Percentiles rank a stretch among this genome's conserved stretches.
Conservation (phyloP, 2,329 filamentous ascomycete species). For the Fusarium coffeatum region DNA sequence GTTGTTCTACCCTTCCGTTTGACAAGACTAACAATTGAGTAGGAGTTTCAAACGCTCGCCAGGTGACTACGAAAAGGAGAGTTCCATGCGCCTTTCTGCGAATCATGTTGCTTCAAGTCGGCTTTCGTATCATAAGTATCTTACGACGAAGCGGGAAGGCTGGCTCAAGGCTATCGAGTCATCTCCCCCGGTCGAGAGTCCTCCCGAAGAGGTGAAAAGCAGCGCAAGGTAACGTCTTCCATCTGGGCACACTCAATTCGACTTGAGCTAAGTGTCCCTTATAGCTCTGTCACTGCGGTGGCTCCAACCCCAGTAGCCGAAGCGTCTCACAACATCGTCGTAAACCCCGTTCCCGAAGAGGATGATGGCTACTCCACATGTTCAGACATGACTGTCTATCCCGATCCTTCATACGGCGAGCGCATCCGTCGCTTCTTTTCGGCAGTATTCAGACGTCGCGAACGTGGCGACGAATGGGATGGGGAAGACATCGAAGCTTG, state of each 20-base stretch:
- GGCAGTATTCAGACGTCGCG: background rate
- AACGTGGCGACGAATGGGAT: background rate
- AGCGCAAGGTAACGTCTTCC: background rate
- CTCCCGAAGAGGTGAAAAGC: background rate
- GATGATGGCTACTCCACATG: background rate
- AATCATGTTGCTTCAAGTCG: background rate
- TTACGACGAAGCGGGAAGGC: accelerated
- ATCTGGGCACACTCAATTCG: accelerated
- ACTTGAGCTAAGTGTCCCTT: background rate
- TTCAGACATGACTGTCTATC: too few relatives aligned
- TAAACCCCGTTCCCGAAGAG: background rate
- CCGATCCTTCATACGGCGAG: background rate
- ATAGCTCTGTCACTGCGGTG: background rate
- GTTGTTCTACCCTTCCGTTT: accelerated
- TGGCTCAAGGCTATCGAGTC: background rate
- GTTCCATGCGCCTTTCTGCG: background rate
- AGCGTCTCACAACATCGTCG: background rate
- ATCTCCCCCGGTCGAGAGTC: accelerated
- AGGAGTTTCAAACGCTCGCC: background rate
- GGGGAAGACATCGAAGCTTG: background rate
- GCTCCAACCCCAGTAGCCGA: too few relatives aligned
- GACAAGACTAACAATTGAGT: accelerated
- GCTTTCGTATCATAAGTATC: background rate
- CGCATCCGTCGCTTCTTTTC: background rate
- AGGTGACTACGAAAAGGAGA: background rate